These are phyloP conservation scores for Moesziomyces globuligerus DNA, from an alignment of 1,284 basidiomycete genomes.

Conservation along the genomic window DNA sequence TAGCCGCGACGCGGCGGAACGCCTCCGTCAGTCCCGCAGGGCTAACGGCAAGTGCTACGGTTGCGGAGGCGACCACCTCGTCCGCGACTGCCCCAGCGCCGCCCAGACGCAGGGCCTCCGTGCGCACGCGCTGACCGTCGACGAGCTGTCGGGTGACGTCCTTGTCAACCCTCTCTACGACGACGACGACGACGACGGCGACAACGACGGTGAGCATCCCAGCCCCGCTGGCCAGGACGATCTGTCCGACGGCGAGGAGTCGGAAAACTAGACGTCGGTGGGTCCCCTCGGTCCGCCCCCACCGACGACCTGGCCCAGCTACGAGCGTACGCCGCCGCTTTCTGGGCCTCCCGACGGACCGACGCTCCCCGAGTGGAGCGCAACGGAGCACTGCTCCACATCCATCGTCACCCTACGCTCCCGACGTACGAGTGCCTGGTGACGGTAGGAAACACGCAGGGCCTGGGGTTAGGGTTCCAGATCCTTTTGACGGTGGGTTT, in stretches of 20 bases:
- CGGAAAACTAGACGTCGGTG: background rate
- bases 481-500: too few relatives aligned
- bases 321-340: background rate
- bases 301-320: too few relatives aligned
- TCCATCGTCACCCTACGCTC: too few relatives aligned
- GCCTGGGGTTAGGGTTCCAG: background rate
- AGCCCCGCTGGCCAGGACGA: background rate
- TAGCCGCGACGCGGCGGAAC: background rate
- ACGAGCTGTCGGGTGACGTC: background rate
- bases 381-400: background rate
- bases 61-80: background rate
- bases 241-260: background rate
- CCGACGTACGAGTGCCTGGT: too few relatives aligned
- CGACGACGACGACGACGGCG: background rate
- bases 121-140: background rate
- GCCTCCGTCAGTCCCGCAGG: background rate
- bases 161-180: background rate
- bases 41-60: background rate
- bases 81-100: background rate
- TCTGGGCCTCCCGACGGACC: background rate
- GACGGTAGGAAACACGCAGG: background rate
- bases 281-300: background rate
- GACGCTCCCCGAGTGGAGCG: background rate
- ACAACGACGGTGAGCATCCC: background rate
- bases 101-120: background rate